These are phyloP conservation scores for Coemansia sp. DNA, from an alignment of 192 early-diverging fungal species.

Conservation along the genomic window DNA sequence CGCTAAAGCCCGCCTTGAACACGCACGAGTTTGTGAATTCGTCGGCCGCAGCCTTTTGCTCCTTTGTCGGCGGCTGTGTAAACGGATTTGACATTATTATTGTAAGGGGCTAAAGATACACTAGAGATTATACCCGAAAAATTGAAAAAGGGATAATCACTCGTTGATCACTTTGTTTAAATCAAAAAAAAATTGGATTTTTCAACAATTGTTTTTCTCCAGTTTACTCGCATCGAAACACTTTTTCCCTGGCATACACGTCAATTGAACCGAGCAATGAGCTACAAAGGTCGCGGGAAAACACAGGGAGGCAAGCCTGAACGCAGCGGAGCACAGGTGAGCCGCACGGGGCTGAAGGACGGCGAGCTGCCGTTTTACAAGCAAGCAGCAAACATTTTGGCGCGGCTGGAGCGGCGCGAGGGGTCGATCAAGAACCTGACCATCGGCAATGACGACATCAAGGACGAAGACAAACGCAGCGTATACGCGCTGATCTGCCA, in stretches of 20 bases:
- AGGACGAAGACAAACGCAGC: conserved; percentile 71
- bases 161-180: no score
- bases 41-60: conserved; percentile 41
- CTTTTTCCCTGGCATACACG: not conserved
- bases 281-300: not conserved
- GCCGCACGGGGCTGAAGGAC: not conserved
- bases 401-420: conserved; percentile 65
- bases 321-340: not conserved
- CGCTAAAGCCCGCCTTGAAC: conserved; percentile 69
- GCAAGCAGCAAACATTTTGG: conserved; percentile 74
- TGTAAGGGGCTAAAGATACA: no score
- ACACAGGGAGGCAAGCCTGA: not conserved
- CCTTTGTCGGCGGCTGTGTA: conserved; percentile 30
- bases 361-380: conserved; percentile 58
- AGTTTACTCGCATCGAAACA: no score
- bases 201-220: no score
- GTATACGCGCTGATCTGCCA: conserved; percentile 92
- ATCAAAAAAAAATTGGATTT: no score
- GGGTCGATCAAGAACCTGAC: conserved; percentile 81
- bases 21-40: conserved; percentile 68
- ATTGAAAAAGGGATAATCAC: not conserved
- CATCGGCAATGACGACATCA: conserved; percentile 62
- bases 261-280: not conserved
- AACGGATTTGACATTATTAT: conserved; percentile 45
- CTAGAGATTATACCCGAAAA: not conserved